These are phyloP conservation scores for Pyrenophora teres DNA, from an alignment of 2,329 filamentous ascomycete species.

Conservation along the genomic window DNA sequence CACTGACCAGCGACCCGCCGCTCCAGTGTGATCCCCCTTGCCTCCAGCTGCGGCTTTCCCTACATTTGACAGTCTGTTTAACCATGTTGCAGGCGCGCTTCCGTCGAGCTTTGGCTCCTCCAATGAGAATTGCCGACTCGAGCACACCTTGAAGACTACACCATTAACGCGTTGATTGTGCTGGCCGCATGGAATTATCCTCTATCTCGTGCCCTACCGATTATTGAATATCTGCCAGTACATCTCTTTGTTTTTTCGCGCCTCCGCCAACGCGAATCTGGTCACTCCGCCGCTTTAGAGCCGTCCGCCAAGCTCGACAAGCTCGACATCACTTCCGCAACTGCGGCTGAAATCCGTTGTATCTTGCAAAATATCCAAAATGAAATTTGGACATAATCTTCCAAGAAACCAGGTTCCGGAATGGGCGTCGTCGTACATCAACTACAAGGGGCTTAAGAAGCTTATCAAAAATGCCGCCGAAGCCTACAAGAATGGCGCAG, in stretches of 20 bases:
- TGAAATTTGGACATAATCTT: constrained; percentile 62
- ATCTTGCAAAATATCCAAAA: constrained; percentile 21
- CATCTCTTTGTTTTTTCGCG: constrained; percentile 20
- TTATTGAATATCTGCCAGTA: constrained; percentile 15
- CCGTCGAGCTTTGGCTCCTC: constrained; percentile 30
- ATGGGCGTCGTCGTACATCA: constrained; percentile 83
- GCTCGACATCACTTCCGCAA: constrained; percentile 1
- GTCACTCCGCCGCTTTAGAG: not conserved
- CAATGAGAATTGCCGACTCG: constrained; percentile 39
- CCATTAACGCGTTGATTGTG: constrained; percentile 25
- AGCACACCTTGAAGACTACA: constrained; percentile 28
- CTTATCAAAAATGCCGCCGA: constrained; percentile 81
- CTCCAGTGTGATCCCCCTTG: constrained; percentile 39
- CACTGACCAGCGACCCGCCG: constrained; percentile 29
- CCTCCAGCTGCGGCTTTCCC: constrained; percentile 31
- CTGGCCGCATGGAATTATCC: constrained; percentile 21
- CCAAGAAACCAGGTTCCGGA: constrained; percentile 84
- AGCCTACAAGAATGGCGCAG: constrained; percentile 68
- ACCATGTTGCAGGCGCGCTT: constrained; percentile 41
- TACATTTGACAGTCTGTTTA: constrained; percentile 38
- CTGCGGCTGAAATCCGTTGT: not conserved
- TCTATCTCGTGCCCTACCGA: constrained; percentile 12
- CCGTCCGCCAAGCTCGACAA: not conserved
- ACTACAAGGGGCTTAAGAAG: constrained; percentile 93
- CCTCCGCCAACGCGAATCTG: constrained; percentile 14